A percentile compares a stretch with the other conserved stretches of the same genome.
Conservation (phyloP, 2,329 filamentous ascomycete genomes). For the Fusarium compactum region DNA sequence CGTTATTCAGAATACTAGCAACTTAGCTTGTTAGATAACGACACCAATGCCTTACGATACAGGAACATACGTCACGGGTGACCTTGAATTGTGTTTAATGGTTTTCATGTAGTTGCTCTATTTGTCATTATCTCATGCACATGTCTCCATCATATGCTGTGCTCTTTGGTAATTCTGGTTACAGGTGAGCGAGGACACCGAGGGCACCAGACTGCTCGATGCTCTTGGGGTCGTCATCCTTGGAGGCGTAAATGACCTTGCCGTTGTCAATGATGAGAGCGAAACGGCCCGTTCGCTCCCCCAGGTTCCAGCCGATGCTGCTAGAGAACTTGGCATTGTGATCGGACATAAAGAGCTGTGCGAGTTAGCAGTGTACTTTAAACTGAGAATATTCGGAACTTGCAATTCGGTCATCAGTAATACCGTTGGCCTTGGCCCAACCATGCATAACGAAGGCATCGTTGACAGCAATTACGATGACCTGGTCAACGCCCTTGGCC, state of each 20-base stretch:
- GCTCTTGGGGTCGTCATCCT: constrained; percentile 66
- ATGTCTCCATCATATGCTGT: constrained; percentile 15
- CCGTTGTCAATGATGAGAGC: constrained; percentile 86
- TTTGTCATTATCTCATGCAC: constrained; percentile 39
- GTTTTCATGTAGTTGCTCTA: constrained; percentile 21
- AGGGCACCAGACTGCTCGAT: constrained; percentile 65
- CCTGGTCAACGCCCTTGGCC: constrained; percentile 83
- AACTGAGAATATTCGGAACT: constrained; percentile 42
- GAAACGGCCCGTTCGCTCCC: constrained; percentile 81
- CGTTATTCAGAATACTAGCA: constrained; percentile 19
- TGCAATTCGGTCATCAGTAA: constrained; percentile 75
- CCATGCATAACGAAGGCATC: constrained; percentile 89
- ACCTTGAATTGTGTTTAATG: constrained; percentile 3
- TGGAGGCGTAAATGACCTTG: constrained; percentile 84
- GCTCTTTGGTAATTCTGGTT: constrained; percentile 40
- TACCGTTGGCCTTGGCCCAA: constrained; percentile 88
- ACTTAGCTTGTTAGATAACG: constrained; percentile 18
- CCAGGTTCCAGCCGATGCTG: constrained; percentile 80
- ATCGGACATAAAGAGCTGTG: constrained; percentile 82
- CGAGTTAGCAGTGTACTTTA: constrained; percentile 10
- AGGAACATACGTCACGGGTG: constrained; percentile 14
- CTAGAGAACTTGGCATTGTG: constrained; percentile 76
- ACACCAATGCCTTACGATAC: constrained; percentile 19
- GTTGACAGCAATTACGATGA: constrained; percentile 86
- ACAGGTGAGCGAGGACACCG: constrained; percentile 66